Percentiles rank a stretch among this genome's conserved stretches.
These are phyloP conservation scores for Neurospora sp. DNA, from an alignment of 495 filamentous ascomycete species.

Conservation along the genomic window DNA sequence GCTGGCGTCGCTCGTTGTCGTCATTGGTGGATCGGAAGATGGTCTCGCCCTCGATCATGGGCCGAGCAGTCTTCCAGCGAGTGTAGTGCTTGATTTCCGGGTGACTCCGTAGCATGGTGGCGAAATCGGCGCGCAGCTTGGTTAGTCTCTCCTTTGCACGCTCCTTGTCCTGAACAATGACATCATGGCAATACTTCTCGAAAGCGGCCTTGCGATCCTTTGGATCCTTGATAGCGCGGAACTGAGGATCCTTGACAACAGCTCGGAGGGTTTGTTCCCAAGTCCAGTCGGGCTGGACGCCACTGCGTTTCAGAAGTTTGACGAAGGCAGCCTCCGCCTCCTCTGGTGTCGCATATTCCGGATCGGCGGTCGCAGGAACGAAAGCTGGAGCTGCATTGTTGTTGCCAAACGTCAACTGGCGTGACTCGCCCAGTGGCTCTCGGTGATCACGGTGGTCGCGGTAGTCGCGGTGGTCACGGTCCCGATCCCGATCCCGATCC, in stretches of 20 bases:
- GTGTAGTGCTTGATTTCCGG: constrained; percentile 98
- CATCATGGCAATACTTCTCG: constrained; percentile 88
- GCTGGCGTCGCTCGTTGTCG: constrained; percentile 78
- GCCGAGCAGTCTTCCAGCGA: constrained; percentile 91
- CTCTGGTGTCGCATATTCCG: constrained; percentile 75
- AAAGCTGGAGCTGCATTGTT: constrained; percentile 53
- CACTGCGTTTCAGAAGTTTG: constrained; percentile 76
- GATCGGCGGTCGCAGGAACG: constrained; percentile 57
- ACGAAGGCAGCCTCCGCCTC: constrained; percentile 92
- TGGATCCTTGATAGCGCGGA: constrained; percentile 87
- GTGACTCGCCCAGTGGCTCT: constrained; percentile 52
- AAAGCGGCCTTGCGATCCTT: constrained; percentile 86
- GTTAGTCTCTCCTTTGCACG: constrained; percentile 88
- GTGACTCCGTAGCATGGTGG: constrained; percentile 90
- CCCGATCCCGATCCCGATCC: background rate
- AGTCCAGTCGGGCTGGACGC: constrained; percentile 80
- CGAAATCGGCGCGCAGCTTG: constrained; percentile 90
- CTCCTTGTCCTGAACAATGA: constrained; percentile 87
- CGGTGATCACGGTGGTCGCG: constrained; percentile 28
- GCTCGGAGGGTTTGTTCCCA: constrained; percentile 86
- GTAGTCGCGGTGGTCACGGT: constrained; percentile 15
- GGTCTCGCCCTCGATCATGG: constrained; percentile 90
- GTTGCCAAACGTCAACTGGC: constrained; percentile 60
- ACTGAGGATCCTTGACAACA: constrained; percentile 89
- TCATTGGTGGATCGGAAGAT: constrained; percentile 86